These are phyloP conservation scores for Pleurotus platypus DNA, from an alignment of 768 basidiomycete species.

Conservation along the genomic window DNA sequence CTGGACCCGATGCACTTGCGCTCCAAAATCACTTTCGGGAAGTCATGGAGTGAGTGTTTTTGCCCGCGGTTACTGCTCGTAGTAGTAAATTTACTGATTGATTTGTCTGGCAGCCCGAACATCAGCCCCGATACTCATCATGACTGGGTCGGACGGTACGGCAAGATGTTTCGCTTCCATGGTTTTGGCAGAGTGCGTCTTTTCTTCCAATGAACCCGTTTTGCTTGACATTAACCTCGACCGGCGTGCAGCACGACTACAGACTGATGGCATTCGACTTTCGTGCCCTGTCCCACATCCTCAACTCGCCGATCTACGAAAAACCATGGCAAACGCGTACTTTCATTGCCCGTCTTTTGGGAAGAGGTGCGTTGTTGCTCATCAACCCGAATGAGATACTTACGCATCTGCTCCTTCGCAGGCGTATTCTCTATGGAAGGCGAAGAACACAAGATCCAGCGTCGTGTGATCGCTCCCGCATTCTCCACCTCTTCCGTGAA, in stretches of 20 bases:
- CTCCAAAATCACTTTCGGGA: constrained; percentile 42
- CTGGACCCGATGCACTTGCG: constrained; percentile 40
- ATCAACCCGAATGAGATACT: background rate
- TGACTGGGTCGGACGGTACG: constrained; percentile 41
- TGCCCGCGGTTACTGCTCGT: background rate
- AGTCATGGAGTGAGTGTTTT: constrained; percentile 40
- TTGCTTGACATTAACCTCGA: background rate
- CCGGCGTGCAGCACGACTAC: constrained; percentile 40
- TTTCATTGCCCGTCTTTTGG: constrained; percentile 44
- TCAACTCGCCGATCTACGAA: constrained; percentile 44
- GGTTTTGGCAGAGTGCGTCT: constrained; percentile 47
- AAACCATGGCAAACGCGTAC: constrained; percentile 56
- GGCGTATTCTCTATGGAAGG: constrained; percentile 55
- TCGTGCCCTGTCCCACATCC: constrained; percentile 42
- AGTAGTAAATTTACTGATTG: background rate
- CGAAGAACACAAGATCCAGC: constrained; percentile 39
- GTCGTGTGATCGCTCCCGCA: constrained; percentile 47
- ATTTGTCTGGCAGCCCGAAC: constrained; percentile 33
- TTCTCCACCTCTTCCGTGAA: constrained; percentile 44
- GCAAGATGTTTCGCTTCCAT: constrained; percentile 51
- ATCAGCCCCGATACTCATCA: constrained; percentile 35
- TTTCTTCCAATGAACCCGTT: background rate
- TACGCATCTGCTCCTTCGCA: constrained; percentile 12
- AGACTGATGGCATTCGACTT: constrained; percentile 52
- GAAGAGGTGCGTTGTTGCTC: constrained; percentile 31